These are phyloP conservation scores for Apostasia shenzhenica DNA, from an alignment of 106 monocot genomes.

Conservation along the genomic window DNA sequence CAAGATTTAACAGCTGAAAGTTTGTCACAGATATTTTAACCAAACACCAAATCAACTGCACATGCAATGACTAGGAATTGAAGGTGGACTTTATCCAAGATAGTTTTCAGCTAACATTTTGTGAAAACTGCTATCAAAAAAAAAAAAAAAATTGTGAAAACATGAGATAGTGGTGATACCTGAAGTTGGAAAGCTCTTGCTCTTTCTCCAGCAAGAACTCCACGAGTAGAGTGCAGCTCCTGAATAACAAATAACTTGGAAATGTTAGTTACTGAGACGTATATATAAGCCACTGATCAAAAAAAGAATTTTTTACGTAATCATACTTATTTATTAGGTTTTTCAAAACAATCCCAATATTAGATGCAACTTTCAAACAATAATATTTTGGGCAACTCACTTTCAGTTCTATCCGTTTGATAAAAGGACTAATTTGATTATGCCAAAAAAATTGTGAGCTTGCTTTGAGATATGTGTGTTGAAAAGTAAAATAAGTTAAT, in stretches of 20 bases:
- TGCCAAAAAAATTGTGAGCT: too few species aligned
- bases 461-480: too few species aligned
- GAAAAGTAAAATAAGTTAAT: too few species aligned
- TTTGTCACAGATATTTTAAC: not conserved
- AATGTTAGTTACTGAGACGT: not conserved
- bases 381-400: too few species aligned
- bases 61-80: not conserved
- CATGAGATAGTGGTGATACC: conserved; percentile 24
- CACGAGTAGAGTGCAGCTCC: conserved; percentile 91
- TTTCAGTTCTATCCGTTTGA: too few species aligned
- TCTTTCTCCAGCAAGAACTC: conserved; percentile 90
- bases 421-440: too few species aligned
- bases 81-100: not conserved
- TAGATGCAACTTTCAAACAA: too few species aligned
- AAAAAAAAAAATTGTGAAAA: not conserved
- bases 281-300: not conserved
- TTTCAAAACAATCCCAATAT: too few species aligned
- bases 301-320: not conserved
- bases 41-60: not conserved
- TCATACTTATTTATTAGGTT: too few species aligned
- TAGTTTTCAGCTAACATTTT: not conserved
- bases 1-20: not conserved
- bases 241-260: conserved; percentile 14
- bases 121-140: not conserved
- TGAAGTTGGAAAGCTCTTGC: conserved; percentile 92